Percentiles rank a stretch among this genome's conserved stretches.
Evolutionary conservation across 805 yeast genomes (phyloP).

Genomic region (Candida dajiaensis): DNA sequence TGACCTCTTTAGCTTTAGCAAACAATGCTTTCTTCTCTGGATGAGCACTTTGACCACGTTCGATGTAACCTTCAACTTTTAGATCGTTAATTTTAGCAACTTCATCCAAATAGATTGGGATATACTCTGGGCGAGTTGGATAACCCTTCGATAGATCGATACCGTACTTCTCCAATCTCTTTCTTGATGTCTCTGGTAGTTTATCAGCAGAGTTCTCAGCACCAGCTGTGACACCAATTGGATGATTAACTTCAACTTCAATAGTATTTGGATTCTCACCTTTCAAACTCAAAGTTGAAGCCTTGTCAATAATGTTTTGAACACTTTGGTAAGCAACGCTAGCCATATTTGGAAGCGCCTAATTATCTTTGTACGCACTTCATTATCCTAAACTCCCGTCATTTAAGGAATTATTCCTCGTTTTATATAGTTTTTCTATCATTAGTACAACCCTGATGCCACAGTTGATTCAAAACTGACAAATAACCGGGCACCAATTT

Average conservation of each 20-base stretch:
- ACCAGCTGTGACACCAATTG: constrained; percentile 1
- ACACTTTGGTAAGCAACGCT: not conserved
- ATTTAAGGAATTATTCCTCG: too few species aligned
- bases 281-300: not conserved
- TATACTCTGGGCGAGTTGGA: constrained; percentile 29
- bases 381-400: too few species aligned
- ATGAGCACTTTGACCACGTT: constrained; percentile 31
- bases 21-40: constrained; percentile 36
- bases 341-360: not conserved
- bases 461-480: not conserved
- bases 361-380: too few species aligned
- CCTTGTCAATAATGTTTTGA: not conserved
- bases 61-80: constrained; percentile 27
- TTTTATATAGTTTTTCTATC: not conserved
- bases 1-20: constrained; percentile 34
- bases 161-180: constrained; percentile 27
- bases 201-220: not conserved
- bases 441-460: not conserved
- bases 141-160: constrained; percentile 34
- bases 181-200: constrained; percentile 19
- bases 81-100: constrained; percentile 30
- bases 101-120: constrained; percentile 35
- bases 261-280: not conserved
- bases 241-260: constrained; percentile 2
- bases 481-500: not conserved